Base-by-base conservation (phyloP, 257 asterid genomes). In the Solanum sejunctum region DNA sequence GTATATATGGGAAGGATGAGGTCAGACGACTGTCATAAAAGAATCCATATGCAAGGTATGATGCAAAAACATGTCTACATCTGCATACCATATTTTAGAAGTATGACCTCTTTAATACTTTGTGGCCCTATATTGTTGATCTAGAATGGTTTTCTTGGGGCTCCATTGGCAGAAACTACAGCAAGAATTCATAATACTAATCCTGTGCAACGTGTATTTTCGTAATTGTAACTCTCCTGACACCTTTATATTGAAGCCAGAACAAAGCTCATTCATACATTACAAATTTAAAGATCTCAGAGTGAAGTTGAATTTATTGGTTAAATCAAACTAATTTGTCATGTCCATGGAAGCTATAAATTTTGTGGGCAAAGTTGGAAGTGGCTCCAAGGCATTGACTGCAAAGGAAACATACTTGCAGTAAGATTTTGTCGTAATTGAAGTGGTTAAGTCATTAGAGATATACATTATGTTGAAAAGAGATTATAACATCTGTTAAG, bases 1-100 rank as follows among this genome's bases (percentile, higher is more conserved):
- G 83, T 63, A 86, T 86, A 84, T 86, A 84, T 57, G 90, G 89
- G 81, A 86, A 81, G 84, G 87, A 82, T 32, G 89, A 88, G 70
- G 87, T 78, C 52, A 84, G 82, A 32, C 78, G 52, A 78, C 66
- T 67, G 39, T 28, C 86, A 57, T 86, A 71, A 55, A 41, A 43
- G 49, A 7, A 43, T 52, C 57, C 55, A 58, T 32, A 15, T 78
- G 87, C 49, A 78, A 73, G 77, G 82, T 84, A 28, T 58, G 28
- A 16, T 73, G 75, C 47, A 78, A 78, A 75, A 78, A 52, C 6
- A 1, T 51, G 82, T 36, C 82, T 77, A 39, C 23, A 77, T 23
- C 61, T 77, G 41, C 23, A 18, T 8, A 51, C 63, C 41, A 26
- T 51, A 51, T 23, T 21, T 21, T 75, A 49, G 28, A 47, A 73